Base-by-base conservation (phyloP, 176 grass and related monocot species). In the Areca catechu region DNA sequence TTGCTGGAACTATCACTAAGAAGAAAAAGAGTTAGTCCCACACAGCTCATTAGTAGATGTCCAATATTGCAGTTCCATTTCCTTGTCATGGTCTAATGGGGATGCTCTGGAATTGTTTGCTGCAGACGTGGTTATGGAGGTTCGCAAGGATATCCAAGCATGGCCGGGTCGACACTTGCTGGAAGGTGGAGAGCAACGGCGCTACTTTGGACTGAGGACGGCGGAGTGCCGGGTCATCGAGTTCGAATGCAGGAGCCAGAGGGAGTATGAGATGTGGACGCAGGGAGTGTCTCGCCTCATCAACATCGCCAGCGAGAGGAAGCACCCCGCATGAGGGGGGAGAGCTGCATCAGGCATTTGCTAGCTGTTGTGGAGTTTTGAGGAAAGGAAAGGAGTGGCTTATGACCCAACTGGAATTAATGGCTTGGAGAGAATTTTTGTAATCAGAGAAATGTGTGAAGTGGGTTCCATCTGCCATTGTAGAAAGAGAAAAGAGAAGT, bases 111-210 rank as follows among this genome's bases (percentile, higher is more conserved):
- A 3, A 43, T 14, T 9, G 34, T 43, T 43, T 43, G 7, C 34
- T 54, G 71, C 60, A 98, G 93, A 78, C 51, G 81, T 79, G 66
- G 75, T 98, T 28, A 57, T 89, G 27, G 93, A 92, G 15, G 93
- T 98, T 50, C 85, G 93, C 87, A 76, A 83, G 58, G 88, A 98
- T 30, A 37, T 98, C 30, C 24, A 74, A 48, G 77, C 88, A 51
- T 98, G 93, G 93, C 78, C 93, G 15, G 93, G 93, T 1, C 76
- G 93, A 61, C 93, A 98, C 68, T 37, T 92, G 24, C 73, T 98
- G 18, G 84, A 92, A 3, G 81, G 88, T 2, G 84, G 88, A 0
- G 93, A 85, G 72, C 81, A 78, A 17, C 88, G 88, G 4, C 80
- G 93, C 15, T 98, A 98, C 71, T 98, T 98, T 27, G 93, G 93